A percentile compares a stretch with the other conserved stretches of the same genome.
phyloP scores from a whole-genome alignment of 2,329 filamentous ascomycete genomes.

The Blumeriella jaapii region DNA sequence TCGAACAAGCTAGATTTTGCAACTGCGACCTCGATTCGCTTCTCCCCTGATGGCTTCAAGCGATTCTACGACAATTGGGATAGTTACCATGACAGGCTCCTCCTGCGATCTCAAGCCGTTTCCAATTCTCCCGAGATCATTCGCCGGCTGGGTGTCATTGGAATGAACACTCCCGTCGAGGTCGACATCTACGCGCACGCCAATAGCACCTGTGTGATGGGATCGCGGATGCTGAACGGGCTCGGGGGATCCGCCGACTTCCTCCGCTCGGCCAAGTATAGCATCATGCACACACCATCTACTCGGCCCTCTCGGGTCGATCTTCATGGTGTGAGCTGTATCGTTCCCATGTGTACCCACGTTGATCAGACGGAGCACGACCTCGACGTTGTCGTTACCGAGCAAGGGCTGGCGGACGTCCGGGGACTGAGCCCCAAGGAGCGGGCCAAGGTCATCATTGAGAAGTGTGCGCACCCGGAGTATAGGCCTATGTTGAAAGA shows the following conservation, averaged over 20 bases:
- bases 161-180: conserved; percentile 92
- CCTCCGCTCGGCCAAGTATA: conserved; percentile 68
- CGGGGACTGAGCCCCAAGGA: conserved; percentile 70
- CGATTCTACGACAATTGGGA: conserved; percentile 86
- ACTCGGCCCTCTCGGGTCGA: conserved; percentile 73
- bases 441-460: conserved; percentile 73
- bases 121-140: conserved; percentile 89
- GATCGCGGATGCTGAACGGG: conserved; percentile 77
- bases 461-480: conserved; percentile 75
- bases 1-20: conserved; percentile 79
- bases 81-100: conserved; percentile 65
- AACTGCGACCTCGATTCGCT: conserved; percentile 80
- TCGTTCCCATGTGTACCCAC: conserved; percentile 90
- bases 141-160: conserved; percentile 73
- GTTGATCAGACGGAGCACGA: conserved; percentile 91
- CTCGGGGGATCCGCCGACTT: conserved; percentile 76
- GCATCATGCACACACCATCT: conserved; percentile 86
- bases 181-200: conserved; percentile 93
- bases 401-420: conserved; percentile 71
- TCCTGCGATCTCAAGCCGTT: conserved; percentile 78
- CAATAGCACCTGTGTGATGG: conserved; percentile 84
- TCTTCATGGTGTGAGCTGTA: conserved; percentile 70
- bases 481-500: conserved; percentile 72
- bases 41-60: conserved; percentile 83
- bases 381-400: conserved; percentile 74